phyloP scores from a whole-genome alignment of 2,329 filamentous ascomycete species.

The Ophiobolus disseminans region DNA sequence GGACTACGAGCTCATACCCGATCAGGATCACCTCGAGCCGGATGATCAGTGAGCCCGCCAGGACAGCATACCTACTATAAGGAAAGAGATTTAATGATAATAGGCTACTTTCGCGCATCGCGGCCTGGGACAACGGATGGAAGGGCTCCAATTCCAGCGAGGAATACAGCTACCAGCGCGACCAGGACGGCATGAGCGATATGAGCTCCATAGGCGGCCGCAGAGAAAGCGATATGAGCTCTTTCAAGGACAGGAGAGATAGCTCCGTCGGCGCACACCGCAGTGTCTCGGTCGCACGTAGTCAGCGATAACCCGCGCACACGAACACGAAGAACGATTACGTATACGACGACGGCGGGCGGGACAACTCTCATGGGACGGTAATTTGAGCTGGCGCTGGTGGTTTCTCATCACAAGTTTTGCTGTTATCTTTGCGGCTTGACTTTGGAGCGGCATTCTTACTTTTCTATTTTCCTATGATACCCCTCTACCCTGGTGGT shows the following conservation, averaged over 20 bases:
- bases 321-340: not conserved
- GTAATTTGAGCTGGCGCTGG: not conserved
- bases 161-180: constrained; percentile 29
- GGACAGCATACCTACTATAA: not conserved
- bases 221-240: not conserved
- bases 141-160: constrained; percentile 25
- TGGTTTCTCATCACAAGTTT: not conserved
- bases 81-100: constrained; percentile 25
- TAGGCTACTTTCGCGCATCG: constrained; percentile 44
- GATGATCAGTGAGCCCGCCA: constrained; percentile 42
- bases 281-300: not conserved
- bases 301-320: not conserved
- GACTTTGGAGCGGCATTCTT: constrained; percentile 1
- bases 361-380: not conserved
- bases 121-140: constrained; percentile 46
- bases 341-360: not conserved
- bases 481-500: constrained; percentile 13
- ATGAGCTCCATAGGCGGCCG: constrained; percentile 6
- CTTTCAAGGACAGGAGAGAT: not conserved
- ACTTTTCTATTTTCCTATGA: constrained; percentile 4
- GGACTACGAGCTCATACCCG: constrained; percentile 80
- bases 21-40: constrained; percentile 34
- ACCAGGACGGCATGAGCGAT: constrained; percentile 29
- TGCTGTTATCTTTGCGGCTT: not conserved
- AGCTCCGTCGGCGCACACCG: not conserved